Evolutionary conservation across 2,329 filamentous ascomycete genomes (phyloP), one percentile per base, ranked within the genome.

Genomic region (Epichloe hybrida): DNA sequence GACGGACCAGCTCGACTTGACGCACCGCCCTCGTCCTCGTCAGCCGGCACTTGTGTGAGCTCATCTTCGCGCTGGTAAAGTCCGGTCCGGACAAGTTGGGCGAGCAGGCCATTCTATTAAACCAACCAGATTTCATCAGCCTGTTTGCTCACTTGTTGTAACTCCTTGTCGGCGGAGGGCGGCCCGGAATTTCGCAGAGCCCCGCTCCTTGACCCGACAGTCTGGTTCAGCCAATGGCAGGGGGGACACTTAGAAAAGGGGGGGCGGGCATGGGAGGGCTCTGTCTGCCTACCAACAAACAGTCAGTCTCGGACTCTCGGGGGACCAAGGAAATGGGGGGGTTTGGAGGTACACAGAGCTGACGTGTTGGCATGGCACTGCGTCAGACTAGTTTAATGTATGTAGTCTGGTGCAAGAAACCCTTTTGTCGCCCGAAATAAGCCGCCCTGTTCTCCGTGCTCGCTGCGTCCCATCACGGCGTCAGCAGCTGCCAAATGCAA

Each of bases 221-320:
- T 52, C 31, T 55, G 58, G 58, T 57, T 56, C 55, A 44, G 46
- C 53, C 52, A 55, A 54, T 55, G 43, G 42, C 48, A 35, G n/a
- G 44, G 39, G 38, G 50, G 17, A 36, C 13, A n/a, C 46, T 4
- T 23, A 15, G 4, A 13, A 20, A 13, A 20, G 43, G 17, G 17
- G 17, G 27, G 17, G 20, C 5, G 4, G 20, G 49, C n/a, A n/a
- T n/a, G 27, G 21, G 20, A 3, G n/a, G 17, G 2, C 9, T 9
- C 17, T 13, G 21, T 38, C 17, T 17, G 17, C 17, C 17, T n/a
- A 21, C 34, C 15, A 20, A 35, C 27, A 4, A 15, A 7, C 11
- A 34, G 45, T 21, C 45, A 47, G 34, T n/a, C n/a, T n/a, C n/a
- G n/a, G n/a, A n/a, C n/a, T 47, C 9, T 21, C 11, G 12, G 34